Evolutionary conservation across 305 asterid species (phyloP).

Genomic region (Solanum hybrid): DNA sequence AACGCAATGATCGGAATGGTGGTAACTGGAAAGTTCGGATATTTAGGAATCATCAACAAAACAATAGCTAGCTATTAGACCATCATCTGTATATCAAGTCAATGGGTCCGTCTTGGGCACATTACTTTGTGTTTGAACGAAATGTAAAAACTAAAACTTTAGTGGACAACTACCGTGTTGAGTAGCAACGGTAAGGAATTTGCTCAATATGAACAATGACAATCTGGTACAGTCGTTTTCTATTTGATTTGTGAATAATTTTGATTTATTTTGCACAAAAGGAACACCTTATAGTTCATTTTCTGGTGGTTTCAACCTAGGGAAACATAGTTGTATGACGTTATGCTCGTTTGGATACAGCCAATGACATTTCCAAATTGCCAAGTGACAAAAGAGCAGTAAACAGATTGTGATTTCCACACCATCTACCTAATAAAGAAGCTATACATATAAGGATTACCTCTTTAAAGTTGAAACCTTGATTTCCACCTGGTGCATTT

Average conservation of each 20-base stretch:
- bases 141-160: not conserved
- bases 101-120: not conserved
- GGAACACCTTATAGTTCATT: not conserved
- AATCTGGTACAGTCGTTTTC: not conserved
- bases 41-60: not conserved
- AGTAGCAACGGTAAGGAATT: not conserved
- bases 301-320: not conserved
- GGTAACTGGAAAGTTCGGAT: not conserved
- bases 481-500: slow-evolving; percentile 58
- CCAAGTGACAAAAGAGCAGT: not conserved
- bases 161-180: not conserved
- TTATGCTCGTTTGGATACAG: not conserved
- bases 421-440: not conserved
- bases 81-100: not conserved
- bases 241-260: not conserved
- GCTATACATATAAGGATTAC: slow-evolving; percentile 14
- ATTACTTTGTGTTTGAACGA: not conserved
- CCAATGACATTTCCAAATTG: not conserved
- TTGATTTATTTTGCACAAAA: not conserved
- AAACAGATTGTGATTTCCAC: not conserved
- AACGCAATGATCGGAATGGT: not conserved
- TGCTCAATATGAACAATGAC: not conserved
- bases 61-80: not conserved
- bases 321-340: not conserved
- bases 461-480: slow-evolving; percentile 72